phyloP scores from a whole-genome alignment of 345 rosid species.

The Moringa oleifera region DNA sequence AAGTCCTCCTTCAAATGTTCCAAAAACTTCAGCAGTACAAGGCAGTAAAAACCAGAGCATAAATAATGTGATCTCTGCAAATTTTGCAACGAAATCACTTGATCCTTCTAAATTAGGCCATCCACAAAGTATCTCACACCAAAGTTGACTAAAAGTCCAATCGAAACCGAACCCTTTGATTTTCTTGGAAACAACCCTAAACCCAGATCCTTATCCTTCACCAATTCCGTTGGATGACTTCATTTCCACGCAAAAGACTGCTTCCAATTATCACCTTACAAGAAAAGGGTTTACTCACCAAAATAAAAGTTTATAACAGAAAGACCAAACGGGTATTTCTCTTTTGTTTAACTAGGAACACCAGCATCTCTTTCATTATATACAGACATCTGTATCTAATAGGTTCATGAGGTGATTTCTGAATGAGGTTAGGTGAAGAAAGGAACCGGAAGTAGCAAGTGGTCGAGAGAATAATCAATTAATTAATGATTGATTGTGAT shows the following conservation, averaged over 20 bases:
- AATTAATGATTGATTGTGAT: not conserved
- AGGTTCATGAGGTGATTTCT: not conserved
- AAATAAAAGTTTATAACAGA: not conserved
- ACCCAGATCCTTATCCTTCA: conserved; percentile 13
- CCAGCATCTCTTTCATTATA: not conserved
- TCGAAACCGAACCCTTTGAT: conserved; percentile 10
- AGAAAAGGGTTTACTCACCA: conserved; percentile 5
- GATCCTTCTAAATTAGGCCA: not conserved
- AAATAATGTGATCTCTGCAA: not conserved
- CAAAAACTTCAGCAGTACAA: conserved; percentile 10
- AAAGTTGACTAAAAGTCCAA: conserved; percentile 1
- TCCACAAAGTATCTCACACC: not conserved
- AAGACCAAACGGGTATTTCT: not conserved
- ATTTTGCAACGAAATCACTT: conserved; percentile 11
- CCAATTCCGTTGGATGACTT: conserved; percentile 17
- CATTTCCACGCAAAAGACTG: conserved; percentile 12
- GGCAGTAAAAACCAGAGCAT: not conserved
- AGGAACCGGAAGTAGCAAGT: not conserved
- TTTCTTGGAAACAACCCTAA: conserved; percentile 13
- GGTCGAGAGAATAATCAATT: not conserved
- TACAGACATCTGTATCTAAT: not conserved
- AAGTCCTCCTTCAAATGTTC: conserved; percentile 8
- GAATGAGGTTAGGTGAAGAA: conserved; percentile 18
- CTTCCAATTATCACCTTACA: not conserved
- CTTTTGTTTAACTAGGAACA: not conserved